These are phyloP conservation scores for Blastomyces gilchristii DNA, from an alignment of 2,329 filamentous ascomycete genomes.

Conservation along the genomic window DNA sequence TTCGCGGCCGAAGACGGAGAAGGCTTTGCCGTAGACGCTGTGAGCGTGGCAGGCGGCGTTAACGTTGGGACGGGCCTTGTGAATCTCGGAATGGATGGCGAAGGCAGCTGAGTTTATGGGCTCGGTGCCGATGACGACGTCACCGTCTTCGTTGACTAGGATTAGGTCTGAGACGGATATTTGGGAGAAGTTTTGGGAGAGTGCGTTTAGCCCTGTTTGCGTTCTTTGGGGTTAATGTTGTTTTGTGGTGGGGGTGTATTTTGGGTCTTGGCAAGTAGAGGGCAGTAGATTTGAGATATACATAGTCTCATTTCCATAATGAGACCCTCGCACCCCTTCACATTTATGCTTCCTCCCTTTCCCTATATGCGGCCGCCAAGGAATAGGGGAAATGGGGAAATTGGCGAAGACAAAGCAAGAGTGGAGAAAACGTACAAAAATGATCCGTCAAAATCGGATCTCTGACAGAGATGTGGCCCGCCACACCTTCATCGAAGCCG, in stretches of 20 bases:
- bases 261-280: background rate
- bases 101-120: constrained; percentile 38
- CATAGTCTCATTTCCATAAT: background rate
- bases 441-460: constrained; percentile 19
- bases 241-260: background rate
- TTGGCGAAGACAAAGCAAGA: background rate
- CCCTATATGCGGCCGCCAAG: background rate
- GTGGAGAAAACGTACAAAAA: constrained; percentile 24
- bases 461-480: constrained; percentile 13
- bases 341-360: too few species aligned
- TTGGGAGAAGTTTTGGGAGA: constrained; percentile 33
- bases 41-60: constrained; percentile 38
- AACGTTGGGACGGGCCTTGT: constrained; percentile 36
- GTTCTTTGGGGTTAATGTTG: background rate
- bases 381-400: background rate
- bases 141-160: constrained; percentile 34
- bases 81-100: constrained; percentile 40
- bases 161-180: constrained; percentile 39
- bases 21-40: constrained; percentile 36
- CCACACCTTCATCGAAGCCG: constrained; percentile 16
- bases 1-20: constrained; percentile 32
- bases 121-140: constrained; percentile 32
- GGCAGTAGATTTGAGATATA: background rate
- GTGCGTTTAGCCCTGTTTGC: constrained; percentile 28
- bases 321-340: background rate